Evolutionary conservation across 352 stramenopile genomes (phyloP).

Genomic region (Saprolegnia parasitica): DNA sequence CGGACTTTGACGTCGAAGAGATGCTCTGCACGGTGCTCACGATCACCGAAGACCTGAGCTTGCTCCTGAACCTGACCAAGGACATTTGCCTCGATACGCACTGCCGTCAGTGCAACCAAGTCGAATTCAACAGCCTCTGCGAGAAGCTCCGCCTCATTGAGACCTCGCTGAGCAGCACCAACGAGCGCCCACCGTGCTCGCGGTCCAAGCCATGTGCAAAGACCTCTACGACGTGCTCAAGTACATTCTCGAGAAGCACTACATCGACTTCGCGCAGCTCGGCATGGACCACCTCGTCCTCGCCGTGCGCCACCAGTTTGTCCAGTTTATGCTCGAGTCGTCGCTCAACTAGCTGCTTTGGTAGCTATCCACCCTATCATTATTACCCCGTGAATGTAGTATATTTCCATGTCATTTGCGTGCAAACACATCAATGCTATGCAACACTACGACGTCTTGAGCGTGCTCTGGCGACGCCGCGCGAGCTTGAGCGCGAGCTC

Average conservation of each 20-base stretch:
- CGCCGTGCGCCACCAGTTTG: conserved; percentile 13
- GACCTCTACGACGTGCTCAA: conserved; percentile 12
- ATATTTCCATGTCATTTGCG: too few relatives aligned
- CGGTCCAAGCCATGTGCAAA: conserved; percentile 20
- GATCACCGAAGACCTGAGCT: conserved; percentile 5
- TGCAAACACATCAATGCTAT: not conserved
- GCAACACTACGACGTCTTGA: not conserved
- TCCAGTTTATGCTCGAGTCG: conserved; percentile 22
- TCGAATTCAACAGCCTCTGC: not conserved
- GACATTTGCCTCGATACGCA: conserved; percentile 13
- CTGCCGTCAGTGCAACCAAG: not conserved
- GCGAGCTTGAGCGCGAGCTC: conserved; percentile 14
- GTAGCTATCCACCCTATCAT: not conserved
- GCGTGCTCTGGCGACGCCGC: not conserved
- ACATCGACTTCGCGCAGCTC: conserved; percentile 3
- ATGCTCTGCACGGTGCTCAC: conserved; percentile 14
- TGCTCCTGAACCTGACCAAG: conserved; percentile 8
- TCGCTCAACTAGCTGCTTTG: conserved; percentile 17
- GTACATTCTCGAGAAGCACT: conserved; percentile 5
- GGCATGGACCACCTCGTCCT: conserved; percentile 14
- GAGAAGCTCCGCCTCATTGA: conserved; percentile 10
- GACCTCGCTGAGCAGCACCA: not conserved
- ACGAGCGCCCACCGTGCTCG: not conserved
- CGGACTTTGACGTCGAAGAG: conserved; percentile 18
- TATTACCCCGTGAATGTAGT: not conserved